Conservation (phyloP, 2,329 filamentous ascomycete genomes). For the Penicillium sumatraense region DNA sequence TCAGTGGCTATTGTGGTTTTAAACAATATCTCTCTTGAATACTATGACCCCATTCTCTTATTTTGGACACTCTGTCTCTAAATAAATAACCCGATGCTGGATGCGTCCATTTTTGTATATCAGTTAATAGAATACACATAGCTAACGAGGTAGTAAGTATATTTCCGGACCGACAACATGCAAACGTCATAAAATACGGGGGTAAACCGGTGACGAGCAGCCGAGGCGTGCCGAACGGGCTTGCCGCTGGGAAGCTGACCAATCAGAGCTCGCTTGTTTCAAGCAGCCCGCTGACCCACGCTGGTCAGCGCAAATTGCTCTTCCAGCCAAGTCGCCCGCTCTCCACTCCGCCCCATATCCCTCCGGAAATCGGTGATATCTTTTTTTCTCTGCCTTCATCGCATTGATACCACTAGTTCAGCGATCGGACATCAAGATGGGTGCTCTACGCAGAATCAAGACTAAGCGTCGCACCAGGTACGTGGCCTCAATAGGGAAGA, state of each 20-base stretch:
- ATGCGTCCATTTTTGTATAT: neutral
- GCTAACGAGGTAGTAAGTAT: neutral
- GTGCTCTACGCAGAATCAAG: slow-evolving; percentile 69
- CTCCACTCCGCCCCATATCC: slow-evolving; percentile 29
- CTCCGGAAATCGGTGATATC: slow-evolving; percentile 44
- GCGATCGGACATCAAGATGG: slow-evolving; percentile 58
- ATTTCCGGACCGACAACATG: slow-evolving; percentile 12
- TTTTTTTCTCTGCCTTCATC: slow-evolving; percentile 25
- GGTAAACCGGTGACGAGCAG: slow-evolving; percentile 32
- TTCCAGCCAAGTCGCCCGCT: slow-evolving; percentile 32
- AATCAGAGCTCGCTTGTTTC: slow-evolving; percentile 34
- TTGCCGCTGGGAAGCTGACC: slow-evolving; percentile 32
- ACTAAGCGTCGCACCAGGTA: slow-evolving; percentile 74
- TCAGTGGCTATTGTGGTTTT: no score
- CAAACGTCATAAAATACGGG: slow-evolving; percentile 29
- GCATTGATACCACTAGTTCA: slow-evolving; percentile 24
- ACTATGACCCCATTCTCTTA: neutral
- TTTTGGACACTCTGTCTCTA: neutral
- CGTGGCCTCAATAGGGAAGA: no score
- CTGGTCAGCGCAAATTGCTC: slow-evolving; percentile 35
- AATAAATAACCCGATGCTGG: neutral
- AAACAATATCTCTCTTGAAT: neutral
- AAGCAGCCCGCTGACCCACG: slow-evolving; percentile 21
- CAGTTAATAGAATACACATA: no score
- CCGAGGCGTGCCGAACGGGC: slow-evolving; percentile 41